Base-by-base conservation (phyloP, 768 basidiomycete species). In the Tricholoma bakamatsutake region DNA sequence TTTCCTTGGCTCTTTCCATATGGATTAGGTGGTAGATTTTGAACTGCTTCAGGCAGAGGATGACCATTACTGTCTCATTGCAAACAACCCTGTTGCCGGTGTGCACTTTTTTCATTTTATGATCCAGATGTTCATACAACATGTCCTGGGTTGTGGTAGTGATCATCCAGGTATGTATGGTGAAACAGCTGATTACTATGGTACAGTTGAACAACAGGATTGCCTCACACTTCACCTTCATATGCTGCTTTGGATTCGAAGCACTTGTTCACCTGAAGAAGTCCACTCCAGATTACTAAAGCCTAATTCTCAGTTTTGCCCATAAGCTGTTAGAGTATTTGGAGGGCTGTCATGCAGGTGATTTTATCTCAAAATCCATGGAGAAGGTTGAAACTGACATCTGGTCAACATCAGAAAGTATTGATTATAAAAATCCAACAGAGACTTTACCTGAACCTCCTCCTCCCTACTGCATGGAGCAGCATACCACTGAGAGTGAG, bases 1-100 rank as follows among this genome's bases (percentile, higher is more conserved):
- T 76, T 74, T 61, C 75, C 74, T 0, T 76, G 73, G 73, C 58
- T 77, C 0, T 77, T 71, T 62, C 75, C 72, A 0, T 76, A 74
- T 60, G 72, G 75, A 0, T 28, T 64, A n/a, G 68, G 68, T 1
- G 61, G 64, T n/a, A n/a, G 34, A 35, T 12, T 5, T 35, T 7
- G 34, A 35, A 10, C 34, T 35, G 9, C 34, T 35, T 35, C 9
- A 10, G 12, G 1, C 34, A 11, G 34, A 35, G 12, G 34, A 35
- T 12, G 34, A 35, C 7, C 10, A 11, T 11, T 35, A 35, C 3
- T 12, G 34, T 0, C 27, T 49, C 9, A 28, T 49, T 31, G 28
- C 47, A 27, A 30, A 30, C 6, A 50, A 50, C 13, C 49, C 49
- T 13, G 28, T 33, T 33, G 49, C 49, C 3, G 31, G 27, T 5